Evolutionary conservation across 306 rosid genomes (phyloP), one percentile per base, ranked within the genome.

Genomic region (Vigna angularis): DNA sequence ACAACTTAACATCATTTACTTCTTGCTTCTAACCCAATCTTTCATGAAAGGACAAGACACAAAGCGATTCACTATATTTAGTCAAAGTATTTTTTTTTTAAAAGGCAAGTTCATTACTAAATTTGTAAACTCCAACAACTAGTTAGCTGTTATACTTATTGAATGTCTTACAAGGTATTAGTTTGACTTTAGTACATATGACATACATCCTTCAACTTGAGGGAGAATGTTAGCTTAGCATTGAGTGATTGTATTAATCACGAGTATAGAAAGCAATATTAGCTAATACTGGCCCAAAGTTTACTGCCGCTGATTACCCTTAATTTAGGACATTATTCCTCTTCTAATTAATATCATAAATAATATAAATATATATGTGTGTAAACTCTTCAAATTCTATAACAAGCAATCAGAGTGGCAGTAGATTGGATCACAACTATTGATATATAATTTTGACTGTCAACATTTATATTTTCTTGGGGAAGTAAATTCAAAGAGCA

Each of bases 401-500:
- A 49, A 47, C 44, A 80, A 64, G 70, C 44, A 53, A 48, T 56
- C 70, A 16, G 47, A 72, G 66, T 22, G 42, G 45, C 57, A 75
- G 53, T 69, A 80, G 36, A 63, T 79, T 47, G 79, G 62, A 26
- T 64, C 36, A 55, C 55, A 68, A 52, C 44, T 72, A 77, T 26
- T 58, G 81, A 12, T 26, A 67, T 38, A 76, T 66, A 28, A 11
- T 17, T 52, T 82, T 83, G 64, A 82, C 32, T 57, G 75, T 28
- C 42, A 55, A 70, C 48, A 84, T 82, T 78, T 70, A 65, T 76
- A 49, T 52, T 42, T 79, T 69, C 70, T 67, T 70, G 24, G 30
- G 68, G 61, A 71, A 52, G 65, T 55, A 34, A 17, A 73, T 66
- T 65, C 8, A 55, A 48, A 79, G 51, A 76, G 64, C 69, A 52